phyloP scores from a whole-genome alignment of 805 yeast genomes.

The Metschnikowia reukaufii region DNA sequence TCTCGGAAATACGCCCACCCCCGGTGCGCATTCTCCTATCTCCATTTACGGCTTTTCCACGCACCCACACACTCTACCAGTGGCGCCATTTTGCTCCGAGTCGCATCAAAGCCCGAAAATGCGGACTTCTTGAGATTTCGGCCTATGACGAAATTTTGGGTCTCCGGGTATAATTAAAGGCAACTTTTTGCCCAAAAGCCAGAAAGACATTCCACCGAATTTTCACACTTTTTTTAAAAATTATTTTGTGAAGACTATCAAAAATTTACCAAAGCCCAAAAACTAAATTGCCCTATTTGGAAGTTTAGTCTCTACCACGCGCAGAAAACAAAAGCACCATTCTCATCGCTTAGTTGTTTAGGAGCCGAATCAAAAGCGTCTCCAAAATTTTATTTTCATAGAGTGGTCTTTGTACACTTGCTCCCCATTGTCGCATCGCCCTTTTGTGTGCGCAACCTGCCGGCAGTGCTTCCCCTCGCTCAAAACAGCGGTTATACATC shows the following conservation, averaged over 20 bases:
- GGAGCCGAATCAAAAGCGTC: not conserved
- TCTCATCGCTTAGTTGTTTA: conserved; percentile 2
- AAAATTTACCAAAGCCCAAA: not conserved
- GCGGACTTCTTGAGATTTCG: conserved; percentile 7
- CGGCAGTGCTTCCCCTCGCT: conserved; percentile 15
- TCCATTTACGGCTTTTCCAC: conserved; percentile 9
- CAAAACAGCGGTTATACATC: conserved; percentile 3
- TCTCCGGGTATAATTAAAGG: not conserved
- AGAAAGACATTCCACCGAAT: too few relatives aligned
- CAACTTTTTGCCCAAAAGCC: not conserved
- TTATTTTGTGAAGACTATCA: not conserved
- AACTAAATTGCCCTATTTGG: not conserved
- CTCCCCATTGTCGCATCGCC: conserved; percentile 7
- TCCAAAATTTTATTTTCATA: not conserved
- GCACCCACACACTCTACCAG: conserved; percentile 3
- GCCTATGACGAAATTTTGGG: conserved; percentile 3
- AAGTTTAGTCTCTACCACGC: conserved; percentile 4
- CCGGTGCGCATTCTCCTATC: not conserved
- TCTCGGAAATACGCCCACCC: not conserved
- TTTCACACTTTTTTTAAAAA: too few relatives aligned
- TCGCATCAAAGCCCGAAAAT: conserved; percentile 7
- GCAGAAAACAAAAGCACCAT: conserved; percentile 1
- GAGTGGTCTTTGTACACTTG: not conserved
- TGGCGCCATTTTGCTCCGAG: conserved; percentile 18
- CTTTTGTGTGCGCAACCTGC: conserved; percentile 3